Base-by-base conservation (phyloP, 148 eudicot genomes). In the Talinum fruticosum region DNA sequence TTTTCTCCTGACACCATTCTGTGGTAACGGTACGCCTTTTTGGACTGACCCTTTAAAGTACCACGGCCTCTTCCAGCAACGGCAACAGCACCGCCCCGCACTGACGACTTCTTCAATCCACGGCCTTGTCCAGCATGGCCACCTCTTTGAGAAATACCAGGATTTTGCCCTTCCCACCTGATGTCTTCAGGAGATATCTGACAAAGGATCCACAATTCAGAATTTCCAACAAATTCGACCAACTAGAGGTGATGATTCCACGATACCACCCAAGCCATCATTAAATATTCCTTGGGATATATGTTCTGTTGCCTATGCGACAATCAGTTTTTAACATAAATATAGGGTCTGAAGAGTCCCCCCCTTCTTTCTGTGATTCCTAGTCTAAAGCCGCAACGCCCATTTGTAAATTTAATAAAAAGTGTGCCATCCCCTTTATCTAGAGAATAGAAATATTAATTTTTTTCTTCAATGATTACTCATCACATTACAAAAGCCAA, bases 131-230 rank as follows among this genome's bases (percentile, higher is more conserved):
- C 88, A 75, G 84, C 71, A 36, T 76, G 82, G 16, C 84, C 85
- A 44, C 78, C 81, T 77, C 83, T 86, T 57, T 54, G 78, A 76
- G 24, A 4, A 21, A 80, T 54, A 41, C 86, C 88, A 45, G 89
- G 85, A 72, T 81, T 87, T 59, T 84, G 85, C 6, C 85, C 79
- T 61, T 88, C 89, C 91, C 91, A 88, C 71, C 80, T 83, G 73
- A 89, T 89, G 83, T 89, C 90, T 75, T 83, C 83, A 19, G 89
- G 77, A 75, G 90, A 82, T 82, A 89, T 84, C 92, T 89, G 83
- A 75, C 47, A 69, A 47, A 78, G 10, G 45, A 38, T 26, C 26
- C 8, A 8, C 47, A 24, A 37, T 72, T 47, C 26, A 28, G 37
- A 41, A 70, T 36, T 41, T 41, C 54, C 24, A 6, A 77, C 29